These are phyloP conservation scores for Cutaneotrichosporon cutaneum DNA, from an alignment of 1,284 basidiomycete species.

Conservation along the genomic window DNA sequence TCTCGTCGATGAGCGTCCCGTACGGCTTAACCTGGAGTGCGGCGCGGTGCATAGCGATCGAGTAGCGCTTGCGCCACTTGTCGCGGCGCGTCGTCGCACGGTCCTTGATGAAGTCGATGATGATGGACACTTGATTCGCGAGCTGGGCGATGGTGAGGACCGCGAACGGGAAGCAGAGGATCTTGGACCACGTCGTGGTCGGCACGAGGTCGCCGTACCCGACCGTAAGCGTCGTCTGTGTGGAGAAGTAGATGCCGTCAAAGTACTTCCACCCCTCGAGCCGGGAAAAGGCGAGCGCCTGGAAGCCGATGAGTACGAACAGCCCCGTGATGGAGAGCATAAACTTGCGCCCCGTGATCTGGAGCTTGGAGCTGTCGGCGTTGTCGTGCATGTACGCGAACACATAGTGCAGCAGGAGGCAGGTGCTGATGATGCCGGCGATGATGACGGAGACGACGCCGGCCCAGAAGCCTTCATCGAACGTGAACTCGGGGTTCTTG, in stretches of 20 bases:
- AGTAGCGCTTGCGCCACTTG: slow-evolving; percentile 45
- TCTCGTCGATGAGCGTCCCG: slow-evolving; percentile 48
- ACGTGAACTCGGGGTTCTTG: slow-evolving; percentile 42
- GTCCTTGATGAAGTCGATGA: slow-evolving; percentile 47
- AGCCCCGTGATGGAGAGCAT: slow-evolving; percentile 53
- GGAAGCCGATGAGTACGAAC: slow-evolving; percentile 46
- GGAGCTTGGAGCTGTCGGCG: slow-evolving; percentile 36
- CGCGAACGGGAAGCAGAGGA: slow-evolving; percentile 53
- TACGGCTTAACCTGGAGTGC: slow-evolving; percentile 35
- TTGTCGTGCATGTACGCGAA: slow-evolving; percentile 37
- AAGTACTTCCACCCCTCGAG: slow-evolving; percentile 50
- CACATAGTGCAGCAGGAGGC: slow-evolving; percentile 50
- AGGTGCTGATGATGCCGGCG: slow-evolving; percentile 46
- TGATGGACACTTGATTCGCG: slow-evolving; percentile 52
- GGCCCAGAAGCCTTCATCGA: slow-evolving; percentile 54
- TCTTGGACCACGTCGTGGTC: slow-evolving; percentile 39
- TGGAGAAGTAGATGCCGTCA: slow-evolving; percentile 40
- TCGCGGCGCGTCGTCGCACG: slow-evolving; percentile 40
- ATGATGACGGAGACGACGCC: slow-evolving; percentile 52
- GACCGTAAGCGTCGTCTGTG: slow-evolving; percentile 44
- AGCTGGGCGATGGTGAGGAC: slow-evolving; percentile 53
- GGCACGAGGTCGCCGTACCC: slow-evolving; percentile 51
- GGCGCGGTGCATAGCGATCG: slow-evolving; percentile 40
- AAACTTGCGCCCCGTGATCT: slow-evolving; percentile 51
- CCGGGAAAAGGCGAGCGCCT: slow-evolving; percentile 43